Conservation (phyloP, 1,139 yeast species). For the Pichia sp. region DNA sequence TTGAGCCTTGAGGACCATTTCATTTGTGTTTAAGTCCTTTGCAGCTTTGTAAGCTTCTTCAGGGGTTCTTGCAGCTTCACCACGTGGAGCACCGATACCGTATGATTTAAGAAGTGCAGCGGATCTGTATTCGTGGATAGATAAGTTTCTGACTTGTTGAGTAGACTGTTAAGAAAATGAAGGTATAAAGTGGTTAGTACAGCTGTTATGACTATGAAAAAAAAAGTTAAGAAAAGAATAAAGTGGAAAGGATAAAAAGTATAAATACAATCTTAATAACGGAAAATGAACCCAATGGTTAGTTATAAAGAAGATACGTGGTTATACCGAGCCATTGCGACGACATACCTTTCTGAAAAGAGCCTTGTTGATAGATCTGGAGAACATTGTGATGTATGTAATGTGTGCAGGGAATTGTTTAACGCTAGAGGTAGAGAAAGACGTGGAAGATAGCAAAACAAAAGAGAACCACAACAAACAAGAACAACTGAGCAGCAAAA, state of each 20-base stretch:
- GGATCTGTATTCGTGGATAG: slow-evolving; percentile 94
- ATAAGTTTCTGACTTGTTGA: slow-evolving; percentile 51
- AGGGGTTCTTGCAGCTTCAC: slow-evolving; percentile 86
- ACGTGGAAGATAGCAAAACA: neutral
- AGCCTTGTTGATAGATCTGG: slow-evolving; percentile 19
- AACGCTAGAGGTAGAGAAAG: neutral
- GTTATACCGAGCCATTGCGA: no score
- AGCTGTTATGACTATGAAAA: no score
- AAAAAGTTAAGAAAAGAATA: no score
- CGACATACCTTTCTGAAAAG: slow-evolving; percentile 18
- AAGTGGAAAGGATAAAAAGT: no score
- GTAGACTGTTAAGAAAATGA: slow-evolving; percentile 4
- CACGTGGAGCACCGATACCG: slow-evolving; percentile 88
- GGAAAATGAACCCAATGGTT: no score
- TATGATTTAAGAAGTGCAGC: slow-evolving; percentile 72
- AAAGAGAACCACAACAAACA: no score
- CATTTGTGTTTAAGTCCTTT: slow-evolving; percentile 58
- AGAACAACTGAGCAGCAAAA: no score
- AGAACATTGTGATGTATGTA: slow-evolving; percentile 16
- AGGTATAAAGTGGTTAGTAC: no score
- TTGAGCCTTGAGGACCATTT: slow-evolving; percentile 94
- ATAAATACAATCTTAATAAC: no score
- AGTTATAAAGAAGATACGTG: no score
- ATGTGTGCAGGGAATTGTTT: neutral
- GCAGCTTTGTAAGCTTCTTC: slow-evolving; percentile 85